Evolutionary conservation across 768 basidiomycete species (phyloP), one percentile per base, ranked within the genome.

Genomic region (Cystoderma amianthinum): DNA sequence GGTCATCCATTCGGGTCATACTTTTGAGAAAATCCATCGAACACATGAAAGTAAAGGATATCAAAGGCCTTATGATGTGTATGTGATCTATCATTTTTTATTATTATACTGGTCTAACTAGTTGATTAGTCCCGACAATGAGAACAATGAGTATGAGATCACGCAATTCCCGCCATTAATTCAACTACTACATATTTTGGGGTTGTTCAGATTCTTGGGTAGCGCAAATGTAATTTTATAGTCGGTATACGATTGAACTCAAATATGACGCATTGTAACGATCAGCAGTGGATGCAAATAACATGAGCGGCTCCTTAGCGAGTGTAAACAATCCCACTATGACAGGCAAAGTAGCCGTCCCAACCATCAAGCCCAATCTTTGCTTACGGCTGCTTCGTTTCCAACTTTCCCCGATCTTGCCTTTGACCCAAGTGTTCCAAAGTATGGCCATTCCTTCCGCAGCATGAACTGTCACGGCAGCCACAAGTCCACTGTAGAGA

Each of bases 51-150:
- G 80, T 81, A 28, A 78, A 77, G 50, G 78, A 80, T 56, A 80
- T 83, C 49, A 74, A 71, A 44, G 80, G 80, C 2, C 58, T 84
- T 22, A 76, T 75, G 76, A 82, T 84, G 82, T 80, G 80, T 82
- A 66, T 49, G 80, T 73, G 17, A 11, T 22, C 34, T 22, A 35
- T 38, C 16, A 10, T 32, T 4, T 33, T 15, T 38, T 37, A 18
- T 18, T 35, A 35, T n/a, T 28, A 4, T 18, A 40, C 12, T 18
- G 25, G 5, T 41, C 42, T 58, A 43, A 55, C 38, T 40, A 22
- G 16, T 42, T 34, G 32, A 43, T 47, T 41, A 78, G 77, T 77
- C 73, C 77, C 77, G 18, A 79, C 77, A 9, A 79, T 79, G 76
- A 60, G 76, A 39, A 79, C 76, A 5, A 74, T 78, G 76, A 78